These are phyloP conservation scores for Naganishia friedmannii DNA, from an alignment of 768 basidiomycete genomes.

Conservation along the genomic window DNA sequence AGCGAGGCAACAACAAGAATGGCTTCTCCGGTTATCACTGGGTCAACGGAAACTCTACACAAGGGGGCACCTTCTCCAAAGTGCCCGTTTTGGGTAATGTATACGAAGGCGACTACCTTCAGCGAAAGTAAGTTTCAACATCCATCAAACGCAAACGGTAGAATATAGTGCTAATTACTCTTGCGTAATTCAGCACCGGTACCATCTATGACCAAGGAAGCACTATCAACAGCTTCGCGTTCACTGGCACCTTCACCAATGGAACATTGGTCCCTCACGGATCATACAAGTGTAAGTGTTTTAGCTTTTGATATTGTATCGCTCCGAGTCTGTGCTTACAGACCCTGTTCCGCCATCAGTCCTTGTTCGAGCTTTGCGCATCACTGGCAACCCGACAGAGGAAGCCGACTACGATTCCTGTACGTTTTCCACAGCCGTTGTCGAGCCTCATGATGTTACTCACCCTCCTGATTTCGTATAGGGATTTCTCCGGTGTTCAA, in stretches of 20 bases:
- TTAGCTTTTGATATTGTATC: background rate
- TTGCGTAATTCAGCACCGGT: conserved; percentile 6
- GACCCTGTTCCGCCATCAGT: conserved; percentile 32
- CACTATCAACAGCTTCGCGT: conserved; percentile 46
- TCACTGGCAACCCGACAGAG: conserved; percentile 55
- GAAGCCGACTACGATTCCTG: conserved; percentile 57
- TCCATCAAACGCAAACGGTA: background rate
- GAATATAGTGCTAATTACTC: background rate
- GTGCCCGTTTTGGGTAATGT: conserved; percentile 59
- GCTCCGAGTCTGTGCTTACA: conserved; percentile 4
- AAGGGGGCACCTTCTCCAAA: conserved; percentile 39
- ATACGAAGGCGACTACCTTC: conserved; percentile 56
- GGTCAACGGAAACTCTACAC: background rate
- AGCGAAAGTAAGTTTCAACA: conserved; percentile 57
- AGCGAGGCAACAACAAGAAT: background rate
- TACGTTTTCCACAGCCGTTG: background rate
- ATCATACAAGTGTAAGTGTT: conserved; percentile 51
- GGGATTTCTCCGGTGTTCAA: conserved; percentile 21
- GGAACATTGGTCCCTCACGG: conserved; percentile 56
- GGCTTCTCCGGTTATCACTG: conserved; percentile 13
- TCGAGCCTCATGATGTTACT: background rate
- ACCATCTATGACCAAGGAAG: conserved; percentile 42
- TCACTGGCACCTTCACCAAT: conserved; percentile 51
- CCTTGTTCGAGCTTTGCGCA: conserved; percentile 55
- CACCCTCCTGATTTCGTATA: background rate